These are phyloP conservation scores for Fomitiporia mediterranea DNA, from an alignment of 1,284 basidiomycete species.

Conservation along the genomic window DNA sequence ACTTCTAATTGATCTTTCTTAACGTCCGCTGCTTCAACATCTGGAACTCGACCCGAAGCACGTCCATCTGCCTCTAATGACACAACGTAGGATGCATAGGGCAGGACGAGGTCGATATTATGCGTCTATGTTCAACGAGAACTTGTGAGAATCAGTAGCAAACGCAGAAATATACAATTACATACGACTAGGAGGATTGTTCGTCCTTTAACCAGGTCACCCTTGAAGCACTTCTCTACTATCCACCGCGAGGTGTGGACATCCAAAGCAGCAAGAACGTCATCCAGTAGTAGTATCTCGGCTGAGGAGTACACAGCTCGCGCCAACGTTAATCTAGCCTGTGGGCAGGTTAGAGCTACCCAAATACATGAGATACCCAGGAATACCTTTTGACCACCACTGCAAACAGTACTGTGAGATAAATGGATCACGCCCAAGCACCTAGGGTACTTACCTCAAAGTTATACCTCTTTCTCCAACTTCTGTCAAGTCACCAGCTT, in stretches of 20 bases:
- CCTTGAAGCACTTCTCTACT: slow-evolving; percentile 38
- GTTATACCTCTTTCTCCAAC: slow-evolving; percentile 31
- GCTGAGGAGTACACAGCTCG: slow-evolving; percentile 37
- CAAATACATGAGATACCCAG: not conserved
- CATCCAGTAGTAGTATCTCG: slow-evolving; percentile 37
- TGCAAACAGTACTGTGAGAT: slow-evolving; percentile 24
- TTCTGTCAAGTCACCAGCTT: slow-evolving; percentile 54
- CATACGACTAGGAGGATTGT: slow-evolving; percentile 36
- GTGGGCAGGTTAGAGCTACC: not conserved
- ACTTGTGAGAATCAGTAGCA: too few relatives aligned
- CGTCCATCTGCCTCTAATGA: slow-evolving; percentile 30
- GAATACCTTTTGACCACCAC: slow-evolving; percentile 38
- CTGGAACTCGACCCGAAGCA: slow-evolving; percentile 21
- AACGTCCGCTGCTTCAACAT: slow-evolving; percentile 22
- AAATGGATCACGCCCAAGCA: slow-evolving; percentile 22
- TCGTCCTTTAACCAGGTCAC: slow-evolving; percentile 37
- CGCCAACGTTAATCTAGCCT: slow-evolving; percentile 30
- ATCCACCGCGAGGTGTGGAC: slow-evolving; percentile 42
- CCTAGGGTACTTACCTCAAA: slow-evolving; percentile 21
- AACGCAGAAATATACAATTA: too few relatives aligned
- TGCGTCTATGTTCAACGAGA: slow-evolving; percentile 29
- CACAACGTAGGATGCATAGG: slow-evolving; percentile 37
- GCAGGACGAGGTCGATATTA: slow-evolving; percentile 38
- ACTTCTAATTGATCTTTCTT: slow-evolving; percentile 23
- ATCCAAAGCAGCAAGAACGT: slow-evolving; percentile 39